Conservation (phyloP, 257 asterid genomes). For the Solanum chmielewskii region DNA sequence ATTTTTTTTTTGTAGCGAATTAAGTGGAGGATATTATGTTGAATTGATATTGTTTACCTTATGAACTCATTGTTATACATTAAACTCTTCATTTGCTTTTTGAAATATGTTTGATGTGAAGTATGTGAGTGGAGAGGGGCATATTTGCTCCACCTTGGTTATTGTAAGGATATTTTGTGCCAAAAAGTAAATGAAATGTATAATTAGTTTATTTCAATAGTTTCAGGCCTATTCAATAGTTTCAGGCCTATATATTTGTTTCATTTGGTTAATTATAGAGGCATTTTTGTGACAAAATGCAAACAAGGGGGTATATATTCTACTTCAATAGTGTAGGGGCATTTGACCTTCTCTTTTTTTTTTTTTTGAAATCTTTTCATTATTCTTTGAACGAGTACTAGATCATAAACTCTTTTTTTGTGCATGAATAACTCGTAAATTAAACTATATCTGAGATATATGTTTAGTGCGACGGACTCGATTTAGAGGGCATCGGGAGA, state of each 20-base stretch:
- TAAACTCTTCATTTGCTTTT: background rate
- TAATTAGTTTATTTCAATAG: background rate
- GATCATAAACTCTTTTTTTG: too few relatives aligned
- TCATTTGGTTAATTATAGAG: background rate
- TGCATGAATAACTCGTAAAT: background rate
- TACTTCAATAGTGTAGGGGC: background rate
- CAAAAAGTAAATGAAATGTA: background rate
- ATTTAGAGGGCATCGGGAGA: background rate
- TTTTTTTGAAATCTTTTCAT: rapidly evolving
- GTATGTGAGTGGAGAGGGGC: background rate
- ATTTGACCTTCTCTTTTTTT: too few relatives aligned
- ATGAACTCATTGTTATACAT: background rate
- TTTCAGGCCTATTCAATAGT: background rate
- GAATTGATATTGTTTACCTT: background rate
- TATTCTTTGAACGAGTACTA: background rate
- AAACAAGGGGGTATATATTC: background rate
- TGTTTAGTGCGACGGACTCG: background rate
- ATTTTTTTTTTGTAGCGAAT: too few relatives aligned
- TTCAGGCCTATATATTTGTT: too few relatives aligned
- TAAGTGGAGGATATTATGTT: background rate
- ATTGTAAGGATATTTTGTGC: background rate
- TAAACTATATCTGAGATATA: background rate
- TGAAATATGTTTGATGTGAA: background rate
- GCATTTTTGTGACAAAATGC: background rate
- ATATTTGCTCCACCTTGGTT: background rate